Evolutionary conservation across 148 eudicot genomes (phyloP), one percentile per base, ranked within the genome.

Genomic region (Rhododendron griersonianum): DNA sequence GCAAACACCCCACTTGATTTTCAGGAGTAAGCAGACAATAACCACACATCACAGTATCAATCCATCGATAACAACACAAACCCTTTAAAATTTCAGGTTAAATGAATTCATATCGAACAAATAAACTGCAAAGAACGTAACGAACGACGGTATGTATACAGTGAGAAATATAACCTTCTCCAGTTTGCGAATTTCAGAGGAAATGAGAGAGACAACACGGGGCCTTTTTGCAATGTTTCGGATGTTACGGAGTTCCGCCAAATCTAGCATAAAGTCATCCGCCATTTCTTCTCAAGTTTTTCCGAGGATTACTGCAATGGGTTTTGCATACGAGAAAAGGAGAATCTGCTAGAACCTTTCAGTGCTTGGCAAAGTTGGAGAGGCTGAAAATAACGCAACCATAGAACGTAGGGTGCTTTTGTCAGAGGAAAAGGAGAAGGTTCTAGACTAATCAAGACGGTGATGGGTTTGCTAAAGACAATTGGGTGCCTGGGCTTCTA

Each of bases 151-250:
- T 44, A 10, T 18, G 21, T 44, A 28, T 1, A 55, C 2, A 14
- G 44, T 0, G 21, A 81, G 55, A 86, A 7, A 69, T 25, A 1
- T 69, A 53, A 95, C 96, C 95, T 92, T 93, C 81, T 94, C 91
- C 75, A 95, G 85, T 65, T 88, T 90, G 89, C 71, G 77, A 84
- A 96, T 96, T 89, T 95, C 95, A 39, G 90, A 88, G 83, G 95
- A 91, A 74, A 96, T 90, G 83, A 96, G 94, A 41, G 95, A 93
- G 81, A 94, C 79, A 69, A 92, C 86, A 13, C 99, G 93, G 35
- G 96, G 99, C 83, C 99, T 85, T 78, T 93, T 94, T 2, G 99
- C 95, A 39, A 95, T 89, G 91, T 87, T 89, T 41, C 91, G 93
- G 2, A 96, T 89, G 30, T 91, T 91, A 19, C 92, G 92, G 67